Evolutionary conservation across 805 yeast species (phyloP).

Genomic region (Monosporozyma servazzii): DNA sequence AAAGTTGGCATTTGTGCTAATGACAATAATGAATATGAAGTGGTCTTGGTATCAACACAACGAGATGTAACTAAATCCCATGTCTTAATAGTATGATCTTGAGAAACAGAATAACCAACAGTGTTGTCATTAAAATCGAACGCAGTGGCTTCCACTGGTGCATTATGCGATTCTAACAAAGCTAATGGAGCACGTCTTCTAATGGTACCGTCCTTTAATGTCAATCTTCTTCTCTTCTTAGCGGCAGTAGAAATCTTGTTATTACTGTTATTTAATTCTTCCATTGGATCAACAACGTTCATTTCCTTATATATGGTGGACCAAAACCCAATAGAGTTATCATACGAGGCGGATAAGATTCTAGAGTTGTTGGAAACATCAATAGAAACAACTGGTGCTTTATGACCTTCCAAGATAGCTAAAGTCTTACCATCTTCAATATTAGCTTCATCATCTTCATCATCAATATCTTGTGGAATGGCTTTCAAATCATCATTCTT

Average conservation of each 20-base stretch:
- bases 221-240: slow-evolving; percentile 80
- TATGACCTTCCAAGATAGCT: slow-evolving; percentile 85
- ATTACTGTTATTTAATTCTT: slow-evolving; percentile 33
- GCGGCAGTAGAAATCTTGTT: slow-evolving; percentile 62
- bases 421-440: slow-evolving; percentile 63
- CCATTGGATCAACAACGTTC: slow-evolving; percentile 47
- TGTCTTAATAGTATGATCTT: slow-evolving; percentile 89
- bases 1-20: slow-evolving; percentile 57
- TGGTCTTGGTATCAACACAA: slow-evolving; percentile 78
- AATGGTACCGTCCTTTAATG: slow-evolving; percentile 63
- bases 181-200: slow-evolving; percentile 78
- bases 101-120: slow-evolving; percentile 89
- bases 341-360: slow-evolving; percentile 79
- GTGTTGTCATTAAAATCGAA: slow-evolving; percentile 66
- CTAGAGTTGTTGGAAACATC: slow-evolving; percentile 48
- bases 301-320: slow-evolving; percentile 78
- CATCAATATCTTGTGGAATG: slow-evolving; percentile 8
- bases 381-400: slow-evolving; percentile 72
- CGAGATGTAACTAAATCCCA: slow-evolving; percentile 90
- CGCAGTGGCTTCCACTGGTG: slow-evolving; percentile 78
- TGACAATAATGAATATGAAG: slow-evolving; percentile 78
- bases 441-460: slow-evolving; percentile 36
- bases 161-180: slow-evolving; percentile 68
- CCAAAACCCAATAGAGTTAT: slow-evolving; percentile 78
- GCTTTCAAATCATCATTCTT: slow-evolving; percentile 29